These are phyloP conservation scores for Acrocalymma vagum DNA, from an alignment of 2,329 filamentous ascomycete species.

Conservation along the genomic window DNA sequence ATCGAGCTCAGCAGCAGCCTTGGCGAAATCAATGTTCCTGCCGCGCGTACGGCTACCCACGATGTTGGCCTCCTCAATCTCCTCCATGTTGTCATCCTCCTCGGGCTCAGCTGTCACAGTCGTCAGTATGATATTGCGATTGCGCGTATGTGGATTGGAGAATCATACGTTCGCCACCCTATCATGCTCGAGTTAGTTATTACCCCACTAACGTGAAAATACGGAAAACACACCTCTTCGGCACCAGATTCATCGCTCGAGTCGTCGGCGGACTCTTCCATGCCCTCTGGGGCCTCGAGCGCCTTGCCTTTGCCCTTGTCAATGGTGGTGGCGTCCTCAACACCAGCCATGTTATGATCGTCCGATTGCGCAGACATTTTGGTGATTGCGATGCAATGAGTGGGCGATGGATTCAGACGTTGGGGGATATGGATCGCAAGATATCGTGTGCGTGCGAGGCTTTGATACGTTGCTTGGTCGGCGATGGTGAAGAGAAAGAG, in stretches of 20 bases:
- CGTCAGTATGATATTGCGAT: conserved; percentile 23
- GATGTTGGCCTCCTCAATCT: conserved; percentile 91
- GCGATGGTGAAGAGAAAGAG: conserved; percentile 27
- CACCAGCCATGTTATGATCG: conserved; percentile 48
- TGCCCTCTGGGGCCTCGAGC: conserved; percentile 63
- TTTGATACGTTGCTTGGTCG: conserved; percentile 27
- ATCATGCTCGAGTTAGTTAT: conserved; percentile 30
- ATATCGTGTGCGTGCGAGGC: conserved; percentile 18
- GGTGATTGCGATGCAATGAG: conserved; percentile 13
- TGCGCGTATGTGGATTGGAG: conserved; percentile 12
- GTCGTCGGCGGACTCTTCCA: conserved; percentile 77
- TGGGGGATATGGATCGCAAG: conserved; percentile 2
- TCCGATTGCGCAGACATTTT: conserved; percentile 43
- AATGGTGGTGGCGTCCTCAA: conserved; percentile 53
- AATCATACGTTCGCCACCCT: conserved; percentile 48
- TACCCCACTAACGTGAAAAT: conserved; percentile 13
- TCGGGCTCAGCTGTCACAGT: conserved; percentile 64
- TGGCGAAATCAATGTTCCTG: conserved; percentile 90
- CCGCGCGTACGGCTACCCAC: conserved; percentile 86
- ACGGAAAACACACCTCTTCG: conserved; percentile 60
- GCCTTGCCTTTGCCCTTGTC: conserved; percentile 93
- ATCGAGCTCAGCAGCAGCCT: conserved; percentile 82
- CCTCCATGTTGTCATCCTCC: conserved; percentile 84
- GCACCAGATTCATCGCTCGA: conserved; percentile 74
- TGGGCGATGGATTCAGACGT: conserved; percentile 6